These are phyloP conservation scores for Nemophila menziesii DNA, from an alignment of 257 asterid species.

Conservation along the genomic window DNA sequence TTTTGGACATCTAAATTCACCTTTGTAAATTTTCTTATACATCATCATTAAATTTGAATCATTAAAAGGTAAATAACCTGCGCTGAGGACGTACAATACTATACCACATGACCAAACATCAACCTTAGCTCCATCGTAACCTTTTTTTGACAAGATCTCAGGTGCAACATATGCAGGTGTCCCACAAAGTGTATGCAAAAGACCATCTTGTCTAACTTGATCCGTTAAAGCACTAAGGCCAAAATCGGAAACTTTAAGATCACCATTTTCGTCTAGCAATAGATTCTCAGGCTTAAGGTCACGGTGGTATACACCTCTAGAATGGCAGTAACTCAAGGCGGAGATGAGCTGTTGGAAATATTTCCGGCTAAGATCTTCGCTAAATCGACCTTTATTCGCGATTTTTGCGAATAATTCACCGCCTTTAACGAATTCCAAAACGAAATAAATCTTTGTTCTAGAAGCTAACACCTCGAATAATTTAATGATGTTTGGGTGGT, in stretches of 20 bases:
- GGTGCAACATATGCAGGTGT: constrained; percentile 98
- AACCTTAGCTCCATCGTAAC: constrained; percentile 72
- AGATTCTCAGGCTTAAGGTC: constrained; percentile 89
- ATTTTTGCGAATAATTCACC: constrained; percentile 68
- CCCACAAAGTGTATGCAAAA: constrained; percentile 82
- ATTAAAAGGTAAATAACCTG: constrained; percentile 70
- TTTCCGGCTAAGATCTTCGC: constrained; percentile 51
- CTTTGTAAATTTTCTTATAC: constrained; percentile 55
- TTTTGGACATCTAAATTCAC: constrained; percentile 73
- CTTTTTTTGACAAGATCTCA: constrained; percentile 63
- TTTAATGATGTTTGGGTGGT: constrained; percentile 51
- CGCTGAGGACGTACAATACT: constrained; percentile 21
- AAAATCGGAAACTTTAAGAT: constrained; percentile 72
- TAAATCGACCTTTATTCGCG: constrained; percentile 46
- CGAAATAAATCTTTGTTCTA: constrained; percentile 50
- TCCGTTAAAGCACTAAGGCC: constrained; percentile 73
- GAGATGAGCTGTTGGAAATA: constrained; percentile 79
- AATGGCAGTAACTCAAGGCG: constrained; percentile 65
- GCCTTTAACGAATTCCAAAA: constrained; percentile 73
- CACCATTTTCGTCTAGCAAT: constrained; percentile 65
- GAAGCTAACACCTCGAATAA: constrained; percentile 76
- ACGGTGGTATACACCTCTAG: constrained; percentile 70
- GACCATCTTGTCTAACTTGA: constrained; percentile 47
- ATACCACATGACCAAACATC: constrained; percentile 79
- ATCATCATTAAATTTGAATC: constrained; percentile 35